Evolutionary conservation across 257 asterid genomes (phyloP).

Genomic region (Salvia miltiorrhiza): DNA sequence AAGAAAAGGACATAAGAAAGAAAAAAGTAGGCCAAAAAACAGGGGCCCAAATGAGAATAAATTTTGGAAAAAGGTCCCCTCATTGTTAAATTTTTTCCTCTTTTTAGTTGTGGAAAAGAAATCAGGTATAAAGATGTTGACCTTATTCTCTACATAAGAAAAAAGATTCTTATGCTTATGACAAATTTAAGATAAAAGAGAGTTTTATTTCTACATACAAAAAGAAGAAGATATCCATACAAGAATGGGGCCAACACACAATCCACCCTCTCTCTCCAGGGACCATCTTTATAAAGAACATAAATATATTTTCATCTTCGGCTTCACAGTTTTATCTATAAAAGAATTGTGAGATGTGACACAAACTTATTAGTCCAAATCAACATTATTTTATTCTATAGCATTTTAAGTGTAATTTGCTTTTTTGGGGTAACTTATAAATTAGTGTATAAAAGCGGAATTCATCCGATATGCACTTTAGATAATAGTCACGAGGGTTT

Average conservation of each 20-base stretch:
- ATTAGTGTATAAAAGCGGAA: too few relatives aligned
- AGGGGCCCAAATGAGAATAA: background rate
- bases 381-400: too few relatives aligned
- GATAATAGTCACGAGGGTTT: too few relatives aligned
- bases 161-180: background rate
- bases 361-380: too few relatives aligned
- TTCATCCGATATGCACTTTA: too few relatives aligned
- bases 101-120: background rate
- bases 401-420: too few relatives aligned
- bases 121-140: background rate
- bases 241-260: background rate
- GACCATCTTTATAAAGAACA: background rate
- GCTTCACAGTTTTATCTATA: background rate
- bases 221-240: background rate
- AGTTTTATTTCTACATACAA: background rate
- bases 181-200: background rate
- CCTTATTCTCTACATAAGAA: background rate
- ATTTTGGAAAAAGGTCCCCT: conserved; percentile 1
- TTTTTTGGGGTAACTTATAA: too few relatives aligned
- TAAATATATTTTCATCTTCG: background rate
- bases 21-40: background rate
- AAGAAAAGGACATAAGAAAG: background rate
- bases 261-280: background rate
- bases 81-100: background rate
- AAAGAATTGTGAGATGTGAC: background rate